Conservation (phyloP, 495 filamentous ascomycete genomes). For the Penicillium turbatum region DNA sequence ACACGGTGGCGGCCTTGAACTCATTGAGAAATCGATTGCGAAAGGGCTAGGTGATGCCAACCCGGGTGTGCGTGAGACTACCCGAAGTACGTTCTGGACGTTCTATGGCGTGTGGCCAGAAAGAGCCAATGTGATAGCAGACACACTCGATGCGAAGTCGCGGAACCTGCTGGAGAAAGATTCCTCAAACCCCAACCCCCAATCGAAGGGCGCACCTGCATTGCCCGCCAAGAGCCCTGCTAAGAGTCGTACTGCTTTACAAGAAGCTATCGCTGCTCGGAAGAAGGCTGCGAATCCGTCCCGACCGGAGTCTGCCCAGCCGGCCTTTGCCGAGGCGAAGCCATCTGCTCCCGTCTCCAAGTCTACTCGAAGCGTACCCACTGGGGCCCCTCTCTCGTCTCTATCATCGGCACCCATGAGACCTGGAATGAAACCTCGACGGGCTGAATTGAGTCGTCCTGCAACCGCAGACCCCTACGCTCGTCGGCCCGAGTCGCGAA, state of each 20-base stretch:
- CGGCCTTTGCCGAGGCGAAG: slow-evolving; percentile 44
- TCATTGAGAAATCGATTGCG: slow-evolving; percentile 82
- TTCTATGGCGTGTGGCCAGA: slow-evolving; percentile 74
- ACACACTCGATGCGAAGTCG: slow-evolving; percentile 66
- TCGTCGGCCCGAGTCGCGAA: slow-evolving; percentile 30
- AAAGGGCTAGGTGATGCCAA: slow-evolving; percentile 84
- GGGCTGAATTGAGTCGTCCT: slow-evolving; percentile 50
- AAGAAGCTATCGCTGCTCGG: slow-evolving; percentile 77
- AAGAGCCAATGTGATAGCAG: slow-evolving; percentile 70
- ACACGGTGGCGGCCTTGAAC: slow-evolving; percentile 72
- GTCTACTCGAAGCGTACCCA: slow-evolving; percentile 30
- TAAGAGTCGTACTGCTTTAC: slow-evolving; percentile 51
- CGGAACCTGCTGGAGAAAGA: slow-evolving; percentile 74
- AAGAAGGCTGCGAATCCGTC: slow-evolving; percentile 63
- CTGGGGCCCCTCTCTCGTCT: slow-evolving; percentile 36
- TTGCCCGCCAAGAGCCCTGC: slow-evolving; percentile 33
- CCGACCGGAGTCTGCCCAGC: slow-evolving; percentile 70
- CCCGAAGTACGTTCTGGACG: slow-evolving; percentile 79
- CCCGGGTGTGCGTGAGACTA: slow-evolving; percentile 76
- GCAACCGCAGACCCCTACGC: slow-evolving; percentile 59
- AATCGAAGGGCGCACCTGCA: slow-evolving; percentile 39
- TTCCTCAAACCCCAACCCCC: slow-evolving; percentile 69
- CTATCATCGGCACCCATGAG: slow-evolving; percentile 58
- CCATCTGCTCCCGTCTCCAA: slow-evolving; percentile 39
- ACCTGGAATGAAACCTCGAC: slow-evolving; percentile 42